Conservation (phyloP, 23 red algal genomes). For the Chondrus crispus region DNA sequence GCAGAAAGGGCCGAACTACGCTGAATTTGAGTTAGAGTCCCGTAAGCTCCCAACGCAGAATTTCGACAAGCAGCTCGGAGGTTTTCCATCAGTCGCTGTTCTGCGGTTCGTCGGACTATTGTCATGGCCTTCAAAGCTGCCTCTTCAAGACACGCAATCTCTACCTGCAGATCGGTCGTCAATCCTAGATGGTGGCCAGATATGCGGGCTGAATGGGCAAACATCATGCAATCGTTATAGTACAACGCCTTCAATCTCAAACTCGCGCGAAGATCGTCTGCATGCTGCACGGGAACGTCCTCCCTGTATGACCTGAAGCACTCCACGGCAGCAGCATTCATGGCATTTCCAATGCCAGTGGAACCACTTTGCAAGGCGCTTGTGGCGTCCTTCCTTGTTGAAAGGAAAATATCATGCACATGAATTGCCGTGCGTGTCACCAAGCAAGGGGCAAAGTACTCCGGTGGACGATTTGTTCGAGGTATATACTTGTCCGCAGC, state of each 20-base stretch:
- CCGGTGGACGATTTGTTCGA: conserved; percentile 9
- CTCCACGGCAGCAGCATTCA: conserved; percentile 52
- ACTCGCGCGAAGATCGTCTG: conserved; percentile 54
- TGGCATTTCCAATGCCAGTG: conserved; percentile 9
- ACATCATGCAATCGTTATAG: conserved; percentile 63
- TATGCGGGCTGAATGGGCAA: conserved; percentile 28
- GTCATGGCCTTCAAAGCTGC: conserved; percentile 59
- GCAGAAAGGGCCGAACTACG: conserved; percentile 55
- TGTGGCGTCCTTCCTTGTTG: conserved; percentile 38
- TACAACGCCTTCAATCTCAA: conserved; percentile 60
- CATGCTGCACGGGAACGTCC: conserved; percentile 68
- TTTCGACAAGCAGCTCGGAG: conserved; percentile 56
- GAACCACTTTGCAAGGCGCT: conserved; percentile 43
- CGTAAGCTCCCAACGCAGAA: conserved; percentile 59
- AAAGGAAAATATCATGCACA: conserved; percentile 50
- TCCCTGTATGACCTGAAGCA: conserved; percentile 43
- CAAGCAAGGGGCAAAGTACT: conserved; percentile 61
- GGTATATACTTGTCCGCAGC: conserved; percentile 40
- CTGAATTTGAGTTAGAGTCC: conserved; percentile 54
- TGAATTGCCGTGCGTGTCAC: conserved; percentile 40
- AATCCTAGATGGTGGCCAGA: neutral
- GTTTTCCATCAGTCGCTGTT: conserved; percentile 44
- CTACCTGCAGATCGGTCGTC: neutral
- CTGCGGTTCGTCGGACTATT: conserved; percentile 36
- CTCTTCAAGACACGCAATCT: neutral